Percentiles rank a stretch among this genome's conserved stretches.
These are phyloP conservation scores for Vickermania spadyakhi DNA, from an alignment of 208 protist species.

Conservation along the genomic window DNA sequence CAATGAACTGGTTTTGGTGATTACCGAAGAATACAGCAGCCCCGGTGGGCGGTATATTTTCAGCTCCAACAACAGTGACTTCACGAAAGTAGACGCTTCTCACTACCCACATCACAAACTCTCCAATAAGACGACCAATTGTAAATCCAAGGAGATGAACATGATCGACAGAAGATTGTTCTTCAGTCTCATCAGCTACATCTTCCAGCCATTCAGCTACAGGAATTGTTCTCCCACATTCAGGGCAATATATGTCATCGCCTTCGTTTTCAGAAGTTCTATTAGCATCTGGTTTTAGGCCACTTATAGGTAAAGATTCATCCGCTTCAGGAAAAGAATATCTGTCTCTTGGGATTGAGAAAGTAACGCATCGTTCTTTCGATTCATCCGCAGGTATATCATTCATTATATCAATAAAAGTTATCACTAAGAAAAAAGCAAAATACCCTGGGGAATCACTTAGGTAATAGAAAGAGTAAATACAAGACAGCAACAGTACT, in stretches of 20 bases:
- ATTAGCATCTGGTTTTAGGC: no score
- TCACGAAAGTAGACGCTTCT: constrained; percentile 90
- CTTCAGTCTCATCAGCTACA: background rate
- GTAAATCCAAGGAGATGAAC: constrained; percentile 3
- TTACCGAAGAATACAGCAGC: constrained; percentile 92
- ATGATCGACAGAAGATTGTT: background rate
- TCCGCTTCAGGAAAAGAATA: no score
- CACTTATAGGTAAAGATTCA: no score
- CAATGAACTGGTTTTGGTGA: constrained; percentile 91
- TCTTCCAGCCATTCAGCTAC: background rate
- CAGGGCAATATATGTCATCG: background rate
- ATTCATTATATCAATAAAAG: no score
- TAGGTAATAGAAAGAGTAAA: no score
- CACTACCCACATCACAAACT: constrained; percentile 81
- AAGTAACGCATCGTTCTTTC: no score
- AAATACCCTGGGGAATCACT: no score
- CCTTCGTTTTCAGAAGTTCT: no score
- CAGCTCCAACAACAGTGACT: constrained; percentile 76
- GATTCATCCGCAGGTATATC: no score
- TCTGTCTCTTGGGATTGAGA: no score
- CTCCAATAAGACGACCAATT: constrained; percentile 49
- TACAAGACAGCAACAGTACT: no score
- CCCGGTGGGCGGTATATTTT: constrained; percentile 84
- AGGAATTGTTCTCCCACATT: background rate
- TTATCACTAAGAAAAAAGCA: no score